Evolutionary conservation across 257 asterid species (phyloP), one percentile per base, ranked within the genome.

Genomic region (Przewalskia tangutica): DNA sequence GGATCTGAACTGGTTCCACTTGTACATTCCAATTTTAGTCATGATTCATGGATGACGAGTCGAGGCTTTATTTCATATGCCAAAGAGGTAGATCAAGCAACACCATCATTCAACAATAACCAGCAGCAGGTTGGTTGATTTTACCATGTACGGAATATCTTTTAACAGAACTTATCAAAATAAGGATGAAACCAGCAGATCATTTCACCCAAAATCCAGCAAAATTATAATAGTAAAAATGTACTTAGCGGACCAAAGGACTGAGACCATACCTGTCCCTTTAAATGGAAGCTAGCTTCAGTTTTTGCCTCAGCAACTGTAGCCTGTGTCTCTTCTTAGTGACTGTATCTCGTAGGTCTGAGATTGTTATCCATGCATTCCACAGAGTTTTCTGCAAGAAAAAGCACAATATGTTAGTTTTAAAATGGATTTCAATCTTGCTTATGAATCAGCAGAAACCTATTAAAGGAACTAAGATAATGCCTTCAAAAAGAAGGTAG

Each of bases 361-460:
- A 95, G 85, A 94, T 93, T 82, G 93, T 91, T 88, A 95, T 95
- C 98, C 97, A 92, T 8, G 98, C 98, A 62, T 92, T 92, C 99
- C 99, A 93, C 63, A 95, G 91, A 84, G 88, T 87, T 87, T 89
- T 94, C 99, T 95, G 93, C 67, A 27, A 27, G 8, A 83, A 60
- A 83, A 67, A 79, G 81, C 42, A 60, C 11, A 84, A 53, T 50
- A 58, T 40, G 59, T 55, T 62, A 53, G 73, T 44, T 82, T 67
- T 62, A 55, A 77, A 77, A 50, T 65, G 40, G 23, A 27, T 50
- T 14, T 8, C 4, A 27, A 14, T 73, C 44, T 50, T 73, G 62
- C 56, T 50, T 20, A 48, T 48, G 14, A 71, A 73, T 73, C 23
- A 73, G 79, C 79, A 48, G 40, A 48, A 50, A 48, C 44, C 50